A percentile compares a stretch with the other conserved stretches of the same genome.
These are phyloP conservation scores for Zygotorulaspora danielsina DNA, from an alignment of 805 yeast genomes.

Conservation along the genomic window DNA sequence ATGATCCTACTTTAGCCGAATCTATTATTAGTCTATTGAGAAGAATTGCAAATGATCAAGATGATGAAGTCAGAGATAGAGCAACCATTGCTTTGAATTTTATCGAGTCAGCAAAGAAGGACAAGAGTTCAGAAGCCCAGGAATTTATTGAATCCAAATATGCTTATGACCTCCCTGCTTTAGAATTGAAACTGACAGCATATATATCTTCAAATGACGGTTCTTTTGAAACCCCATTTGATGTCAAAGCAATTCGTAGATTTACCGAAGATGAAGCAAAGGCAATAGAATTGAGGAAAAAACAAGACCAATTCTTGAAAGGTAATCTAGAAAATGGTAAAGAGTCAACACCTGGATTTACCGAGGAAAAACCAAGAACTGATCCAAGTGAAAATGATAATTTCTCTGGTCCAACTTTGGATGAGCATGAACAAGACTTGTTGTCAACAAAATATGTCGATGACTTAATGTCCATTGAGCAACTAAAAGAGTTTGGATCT, in stretches of 20 bases:
- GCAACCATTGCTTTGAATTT: conserved; percentile 81
- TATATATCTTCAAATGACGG: conserved; percentile 49
- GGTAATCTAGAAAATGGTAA: conserved; percentile 29
- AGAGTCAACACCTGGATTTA: conserved; percentile 15
- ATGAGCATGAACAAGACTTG: conserved; percentile 35
- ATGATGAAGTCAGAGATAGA: conserved; percentile 97
- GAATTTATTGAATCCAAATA: conserved; percentile 62
- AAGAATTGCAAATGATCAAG: conserved; percentile 82
- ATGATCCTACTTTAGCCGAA: conserved; percentile 58
- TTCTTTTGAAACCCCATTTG: conserved; percentile 56
- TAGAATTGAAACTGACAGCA: conserved; percentile 70
- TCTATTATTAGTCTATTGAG: conserved; percentile 71
- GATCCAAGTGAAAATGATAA: conserved; percentile 28
- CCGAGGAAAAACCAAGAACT: conserved; percentile 17
- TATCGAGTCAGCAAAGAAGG: conserved; percentile 42
- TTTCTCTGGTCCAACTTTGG: conserved; percentile 29
- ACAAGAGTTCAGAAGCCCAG: conserved; percentile 34
- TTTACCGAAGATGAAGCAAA: conserved; percentile 63
- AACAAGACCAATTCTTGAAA: conserved; percentile 34
- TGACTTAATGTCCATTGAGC: conserved; percentile 66
- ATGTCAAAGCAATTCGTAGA: conserved; percentile 61
- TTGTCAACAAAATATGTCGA: conserved; percentile 63
- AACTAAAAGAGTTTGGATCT: conserved; percentile 67
- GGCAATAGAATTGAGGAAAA: conserved; percentile 58
- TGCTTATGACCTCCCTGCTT: conserved; percentile 65